phyloP scores from a whole-genome alignment of 2,329 filamentous ascomycete genomes.

The Pyricularia sp. region DNA sequence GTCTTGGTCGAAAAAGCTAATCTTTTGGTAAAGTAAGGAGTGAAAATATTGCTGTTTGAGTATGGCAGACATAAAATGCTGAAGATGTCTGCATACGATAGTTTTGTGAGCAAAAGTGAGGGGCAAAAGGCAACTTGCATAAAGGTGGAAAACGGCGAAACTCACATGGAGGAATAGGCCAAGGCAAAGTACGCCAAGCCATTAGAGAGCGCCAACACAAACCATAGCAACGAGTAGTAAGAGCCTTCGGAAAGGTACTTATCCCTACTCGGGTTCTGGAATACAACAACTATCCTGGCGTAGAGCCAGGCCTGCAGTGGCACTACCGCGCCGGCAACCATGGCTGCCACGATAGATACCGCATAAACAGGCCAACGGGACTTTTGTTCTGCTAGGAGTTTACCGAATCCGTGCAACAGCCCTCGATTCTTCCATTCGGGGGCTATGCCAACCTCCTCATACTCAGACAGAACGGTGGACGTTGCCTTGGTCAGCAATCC shows the following conservation, averaged over 20 bases:
- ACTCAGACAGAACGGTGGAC: constrained; percentile 32
- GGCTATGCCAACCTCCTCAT: constrained; percentile 8
- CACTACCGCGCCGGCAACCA: constrained; percentile 31
- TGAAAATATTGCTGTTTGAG: constrained; percentile 53
- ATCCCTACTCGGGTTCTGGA: constrained; percentile 22
- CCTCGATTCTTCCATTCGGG: constrained; percentile 24
- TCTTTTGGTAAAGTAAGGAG: constrained; percentile 49
- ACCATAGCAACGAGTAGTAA: constrained; percentile 61
- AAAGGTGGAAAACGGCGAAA: too few relatives aligned
- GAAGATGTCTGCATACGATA: constrained; percentile 20
- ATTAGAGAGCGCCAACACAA: constrained; percentile 43
- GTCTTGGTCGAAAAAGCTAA: constrained; percentile 51
- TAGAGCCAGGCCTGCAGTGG: constrained; percentile 48
- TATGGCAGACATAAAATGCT: constrained; percentile 38
- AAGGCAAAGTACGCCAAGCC: constrained; percentile 45
- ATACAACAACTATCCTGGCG: constrained; percentile 41
- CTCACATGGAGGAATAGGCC: constrained; percentile 23
- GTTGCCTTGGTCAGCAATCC: constrained; percentile 32
- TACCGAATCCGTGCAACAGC: constrained; percentile 43
- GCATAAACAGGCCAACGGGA: constrained; percentile 39
- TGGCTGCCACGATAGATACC: constrained; percentile 37
- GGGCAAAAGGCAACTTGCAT: too few relatives aligned
- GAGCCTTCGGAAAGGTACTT: constrained; percentile 19
- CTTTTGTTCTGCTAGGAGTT: constrained; percentile 46
- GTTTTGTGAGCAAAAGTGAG: not conserved